Evolutionary conservation across 106 monocot genomes (phyloP).

Genomic region (Iris macrosiphon): DNA sequence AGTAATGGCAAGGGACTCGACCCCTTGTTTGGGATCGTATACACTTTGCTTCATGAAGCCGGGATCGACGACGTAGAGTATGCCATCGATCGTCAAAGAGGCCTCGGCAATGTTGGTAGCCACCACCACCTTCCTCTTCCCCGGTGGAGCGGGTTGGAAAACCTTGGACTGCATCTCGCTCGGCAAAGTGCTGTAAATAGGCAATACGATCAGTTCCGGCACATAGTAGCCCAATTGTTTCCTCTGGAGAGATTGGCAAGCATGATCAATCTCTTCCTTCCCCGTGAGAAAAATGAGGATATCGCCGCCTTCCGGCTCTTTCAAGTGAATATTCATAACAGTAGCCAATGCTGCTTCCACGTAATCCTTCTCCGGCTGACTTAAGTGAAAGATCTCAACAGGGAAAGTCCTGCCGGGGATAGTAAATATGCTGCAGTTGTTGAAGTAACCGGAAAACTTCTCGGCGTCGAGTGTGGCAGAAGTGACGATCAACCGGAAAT

Average conservation of each 20-base stretch:
- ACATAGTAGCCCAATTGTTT: slow-evolving; percentile 87
- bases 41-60: slow-evolving; percentile 98
- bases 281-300: slow-evolving; percentile 89
- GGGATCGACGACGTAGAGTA: slow-evolving; percentile 94
- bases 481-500: slow-evolving; percentile 82
- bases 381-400: slow-evolving; percentile 87
- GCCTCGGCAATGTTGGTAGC: slow-evolving; percentile 97
- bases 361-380: slow-evolving; percentile 89
- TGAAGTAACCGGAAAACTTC: slow-evolving; percentile 95
- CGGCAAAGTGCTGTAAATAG: slow-evolving; percentile 91
- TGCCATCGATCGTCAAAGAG: slow-evolving; percentile 87
- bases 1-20: slow-evolving; percentile 89
- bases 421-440: slow-evolving; percentile 87
- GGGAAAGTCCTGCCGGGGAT: slow-evolving; percentile 95
- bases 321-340: slow-evolving; percentile 87
- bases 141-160: slow-evolving; percentile 84
- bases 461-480: slow-evolving; percentile 95
- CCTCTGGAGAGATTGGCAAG: slow-evolving; percentile 92
- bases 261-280: slow-evolving; percentile 94
- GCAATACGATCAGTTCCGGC: slow-evolving; percentile 88
- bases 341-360: slow-evolving; percentile 90
- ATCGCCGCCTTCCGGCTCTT: slow-evolving; percentile 91
- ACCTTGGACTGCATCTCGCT: slow-evolving; percentile 97
- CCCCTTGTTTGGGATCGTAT: slow-evolving; percentile 85
- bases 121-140: slow-evolving; percentile 94